Percentiles rank a stretch among this genome's conserved stretches.
Evolutionary conservation across 805 yeast species (phyloP).

Genomic region (Myxozyma sirexii): DNA sequence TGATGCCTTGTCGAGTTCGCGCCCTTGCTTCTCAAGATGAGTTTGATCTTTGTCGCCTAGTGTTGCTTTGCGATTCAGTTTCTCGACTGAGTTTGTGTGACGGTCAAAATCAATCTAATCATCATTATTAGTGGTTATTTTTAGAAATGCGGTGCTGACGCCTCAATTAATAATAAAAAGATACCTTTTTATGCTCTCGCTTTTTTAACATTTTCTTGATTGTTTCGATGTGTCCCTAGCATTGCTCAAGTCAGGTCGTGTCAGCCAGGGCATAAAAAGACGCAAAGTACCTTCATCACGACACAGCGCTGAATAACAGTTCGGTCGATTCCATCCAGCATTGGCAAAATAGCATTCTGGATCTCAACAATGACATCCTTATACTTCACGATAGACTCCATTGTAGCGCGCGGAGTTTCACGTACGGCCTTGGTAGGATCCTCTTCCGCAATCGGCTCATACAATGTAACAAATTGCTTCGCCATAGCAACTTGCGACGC

Average conservation of each 20-base stretch:
- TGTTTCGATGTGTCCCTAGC: constrained; percentile 36
- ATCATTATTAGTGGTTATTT: no score
- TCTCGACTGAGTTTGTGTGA: constrained; percentile 40
- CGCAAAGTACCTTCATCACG: constrained; percentile 28
- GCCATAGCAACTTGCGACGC: constrained; percentile 34
- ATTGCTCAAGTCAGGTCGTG: background rate
- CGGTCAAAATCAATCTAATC: constrained; percentile 45
- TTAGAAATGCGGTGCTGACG: no score
- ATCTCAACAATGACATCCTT: constrained; percentile 35
- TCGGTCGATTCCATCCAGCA: constrained; percentile 36
- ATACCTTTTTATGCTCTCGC: constrained; percentile 44
- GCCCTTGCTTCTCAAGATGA: constrained; percentile 37
- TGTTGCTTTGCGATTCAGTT: constrained; percentile 37
- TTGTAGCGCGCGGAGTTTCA: constrained; percentile 40
- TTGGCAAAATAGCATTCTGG: constrained; percentile 35
- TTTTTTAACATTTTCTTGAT: constrained; percentile 42
- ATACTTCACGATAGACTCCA: constrained; percentile 38
- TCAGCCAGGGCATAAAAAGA: background rate
- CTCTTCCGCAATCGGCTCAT: constrained; percentile 39
- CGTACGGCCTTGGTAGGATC: constrained; percentile 38
- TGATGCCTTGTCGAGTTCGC: constrained; percentile 40
- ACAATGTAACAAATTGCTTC: constrained; percentile 32
- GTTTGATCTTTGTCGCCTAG: constrained; percentile 40
- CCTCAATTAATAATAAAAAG: no score
- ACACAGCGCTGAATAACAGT: constrained; percentile 34